Base-by-base conservation (phyloP, 2,329 filamentous ascomycete genomes). In the Aspergillus costaricaensis region DNA sequence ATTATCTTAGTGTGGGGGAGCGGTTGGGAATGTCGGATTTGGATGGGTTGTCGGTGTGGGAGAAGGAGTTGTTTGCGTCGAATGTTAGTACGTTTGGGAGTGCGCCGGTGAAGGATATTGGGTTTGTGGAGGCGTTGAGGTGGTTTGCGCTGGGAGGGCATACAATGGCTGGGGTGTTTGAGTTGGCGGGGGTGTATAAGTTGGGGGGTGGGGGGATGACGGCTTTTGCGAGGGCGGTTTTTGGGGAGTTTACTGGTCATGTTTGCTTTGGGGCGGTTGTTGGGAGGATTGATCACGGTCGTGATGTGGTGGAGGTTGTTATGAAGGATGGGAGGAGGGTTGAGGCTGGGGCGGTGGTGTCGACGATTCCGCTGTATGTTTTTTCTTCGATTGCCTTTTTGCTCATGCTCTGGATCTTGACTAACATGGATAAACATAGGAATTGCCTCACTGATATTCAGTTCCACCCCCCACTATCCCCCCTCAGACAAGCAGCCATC, bases 61-160 rank as follows among this genome's bases (percentile, higher is more conserved):
- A 70, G 12, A 67, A 65, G 25, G 68, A 64, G 6, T 51, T 67
- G 3, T 65, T 73, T 17, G 68, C 69, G 17, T 64, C 64, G 2
- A 65, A 63, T 44, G 47, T 67, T 4, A 62, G 43, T 10, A 64
- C 64, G 0, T 67, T 70, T 50, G 60, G 57, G 2, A 60, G 60
- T 51, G 60, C 60, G 1, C 50, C 65, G 56, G 27, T 62, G 9
- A 53, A 58, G 15, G 63, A 70, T 1, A 71, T 62, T 3, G 70
- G 65, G 0, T 73, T 74, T 55, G 59, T 64, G 10, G 72, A 72
- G 7, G 65, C 64, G 4, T 58, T 76, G 8, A 63, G 71, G 10
- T 74, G 71, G 71, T 74, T 65, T 55, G 71, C 69, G 3, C 57
- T 75, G 1, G 68, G 69, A 8, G 68, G 70, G 2, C 66, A 73